Conservation (phyloP, 305 asterid genomes). For the Fraxinus xanthoxyloides region DNA sequence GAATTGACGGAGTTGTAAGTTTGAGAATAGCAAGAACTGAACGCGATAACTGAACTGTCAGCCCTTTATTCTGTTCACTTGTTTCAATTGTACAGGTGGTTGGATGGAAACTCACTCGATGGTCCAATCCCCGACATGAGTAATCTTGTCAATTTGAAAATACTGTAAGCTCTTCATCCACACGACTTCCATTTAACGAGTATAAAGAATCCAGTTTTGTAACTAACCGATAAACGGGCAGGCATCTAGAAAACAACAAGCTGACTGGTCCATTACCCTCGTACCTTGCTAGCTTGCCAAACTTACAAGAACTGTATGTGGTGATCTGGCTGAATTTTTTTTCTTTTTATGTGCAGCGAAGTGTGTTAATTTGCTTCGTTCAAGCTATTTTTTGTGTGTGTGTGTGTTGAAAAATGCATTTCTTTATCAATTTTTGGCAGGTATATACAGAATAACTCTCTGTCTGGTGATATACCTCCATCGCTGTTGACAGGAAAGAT, state of each 20-base stretch:
- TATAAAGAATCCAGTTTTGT: neutral
- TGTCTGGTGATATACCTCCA: conserved; percentile 72
- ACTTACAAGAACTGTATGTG: conserved; percentile 70
- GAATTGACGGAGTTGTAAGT: conserved; percentile 82
- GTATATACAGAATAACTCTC: conserved; percentile 76
- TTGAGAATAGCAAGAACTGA: neutral
- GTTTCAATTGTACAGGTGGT: conserved; percentile 57
- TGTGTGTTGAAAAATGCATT: neutral
- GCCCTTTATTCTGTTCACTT: conserved; percentile 1
- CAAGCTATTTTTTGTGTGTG: neutral
- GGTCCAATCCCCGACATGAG: conserved; percentile 85
- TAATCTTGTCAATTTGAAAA: conserved; percentile 66
- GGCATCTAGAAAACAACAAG: conserved; percentile 89
- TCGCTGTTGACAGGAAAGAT: conserved; percentile 60
- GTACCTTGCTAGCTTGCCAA: conserved; percentile 66
- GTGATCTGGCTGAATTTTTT: conserved; percentile 13
- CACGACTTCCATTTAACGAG: neutral
- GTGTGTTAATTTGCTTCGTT: neutral
- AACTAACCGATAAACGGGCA: conserved; percentile 38
- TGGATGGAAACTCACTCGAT: conserved; percentile 62
- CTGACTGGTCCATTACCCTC: conserved; percentile 71
- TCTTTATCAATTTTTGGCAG: conserved; percentile 37
- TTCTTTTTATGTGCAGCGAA: neutral
- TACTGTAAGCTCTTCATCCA: conserved; percentile 52
- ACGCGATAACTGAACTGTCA: conserved; percentile 7